A percentile compares a stretch with the other conserved stretches of the same genome.
Evolutionary conservation across 1,284 basidiomycete genomes (phyloP).

Genomic region (Chondrostereum purpureum): DNA sequence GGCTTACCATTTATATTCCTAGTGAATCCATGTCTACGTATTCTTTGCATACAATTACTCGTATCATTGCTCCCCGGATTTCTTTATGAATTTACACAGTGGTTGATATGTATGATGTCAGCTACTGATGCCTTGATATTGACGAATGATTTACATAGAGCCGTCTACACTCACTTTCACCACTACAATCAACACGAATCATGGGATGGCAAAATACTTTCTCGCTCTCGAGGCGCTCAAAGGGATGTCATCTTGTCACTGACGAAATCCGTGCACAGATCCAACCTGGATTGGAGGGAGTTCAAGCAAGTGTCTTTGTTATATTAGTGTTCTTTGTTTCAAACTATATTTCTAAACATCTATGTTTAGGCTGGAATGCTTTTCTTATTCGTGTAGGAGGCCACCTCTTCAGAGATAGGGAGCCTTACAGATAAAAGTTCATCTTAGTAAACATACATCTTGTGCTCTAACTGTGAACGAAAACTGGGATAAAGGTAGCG

Average conservation of each 20-base stretch:
- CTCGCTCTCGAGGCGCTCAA: constrained; percentile 48
- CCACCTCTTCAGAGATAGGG: too few species aligned
- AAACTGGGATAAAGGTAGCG: constrained; percentile 72
- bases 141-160: background rate
- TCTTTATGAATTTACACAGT: too few species aligned
- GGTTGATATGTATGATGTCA: too few species aligned
- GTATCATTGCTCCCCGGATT: too few species aligned
- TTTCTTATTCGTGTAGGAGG: constrained; percentile 71
- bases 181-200: too few species aligned
- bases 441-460: constrained; percentile 88
- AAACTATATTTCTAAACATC: background rate
- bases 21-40: too few species aligned
- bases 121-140: background rate
- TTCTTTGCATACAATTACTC: too few species aligned
- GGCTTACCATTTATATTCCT: too few species aligned
- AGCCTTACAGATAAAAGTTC: too few species aligned
- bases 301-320: constrained; percentile 43
- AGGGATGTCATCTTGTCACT: constrained; percentile 86
- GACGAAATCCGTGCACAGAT: constrained; percentile 71
- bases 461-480: constrained; percentile 86
- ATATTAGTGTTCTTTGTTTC: background rate
- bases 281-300: constrained; percentile 62
- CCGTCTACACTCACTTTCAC: constrained; percentile 1
- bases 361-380: constrained; percentile 62
- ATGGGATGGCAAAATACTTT: constrained; percentile 96